A percentile compares a stretch with the other conserved stretches of the same genome.
Conservation (phyloP, 345 rosid species). For the Physaria fendleri region DNA sequence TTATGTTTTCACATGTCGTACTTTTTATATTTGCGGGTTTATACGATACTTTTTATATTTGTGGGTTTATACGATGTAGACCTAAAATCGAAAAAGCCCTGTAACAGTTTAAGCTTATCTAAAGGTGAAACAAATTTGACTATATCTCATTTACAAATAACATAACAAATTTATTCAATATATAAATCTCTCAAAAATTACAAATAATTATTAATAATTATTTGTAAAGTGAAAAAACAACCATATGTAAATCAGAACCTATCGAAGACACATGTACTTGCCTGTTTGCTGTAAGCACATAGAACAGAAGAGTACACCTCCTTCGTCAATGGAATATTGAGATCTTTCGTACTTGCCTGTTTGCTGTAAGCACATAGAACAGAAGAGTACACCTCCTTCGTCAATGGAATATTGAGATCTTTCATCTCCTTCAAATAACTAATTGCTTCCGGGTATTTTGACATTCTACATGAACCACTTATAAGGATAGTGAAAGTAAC, state of each 20-base stretch:
- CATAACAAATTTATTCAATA: too few species aligned
- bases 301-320: slow-evolving; percentile 57
- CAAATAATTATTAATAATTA: too few species aligned
- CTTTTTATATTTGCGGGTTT: too few species aligned
- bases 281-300: too few species aligned
- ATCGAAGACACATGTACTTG: slow-evolving; percentile 25
- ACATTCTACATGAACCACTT: slow-evolving; percentile 71
- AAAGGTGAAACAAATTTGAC: too few species aligned
- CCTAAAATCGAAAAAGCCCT: too few species aligned
- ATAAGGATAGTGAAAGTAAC: slow-evolving; percentile 77
- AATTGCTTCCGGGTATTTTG: slow-evolving; percentile 65
- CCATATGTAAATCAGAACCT: background rate
- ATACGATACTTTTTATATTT: too few species aligned
- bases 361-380: slow-evolving; percentile 66
- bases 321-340: slow-evolving; percentile 56
- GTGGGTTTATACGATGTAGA: too few species aligned
- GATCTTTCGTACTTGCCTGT: too few species aligned
- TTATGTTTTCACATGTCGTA: too few species aligned
- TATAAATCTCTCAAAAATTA: background rate
- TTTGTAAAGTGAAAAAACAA: background rate
- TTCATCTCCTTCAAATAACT: slow-evolving; percentile 61
- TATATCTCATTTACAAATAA: too few species aligned
- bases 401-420: slow-evolving; percentile 48
- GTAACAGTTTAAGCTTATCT: too few species aligned
- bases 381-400: slow-evolving; percentile 78